These are phyloP conservation scores for Teunomyces aglyptinius DNA, from an alignment of 805 yeast species.

Conservation along the genomic window DNA sequence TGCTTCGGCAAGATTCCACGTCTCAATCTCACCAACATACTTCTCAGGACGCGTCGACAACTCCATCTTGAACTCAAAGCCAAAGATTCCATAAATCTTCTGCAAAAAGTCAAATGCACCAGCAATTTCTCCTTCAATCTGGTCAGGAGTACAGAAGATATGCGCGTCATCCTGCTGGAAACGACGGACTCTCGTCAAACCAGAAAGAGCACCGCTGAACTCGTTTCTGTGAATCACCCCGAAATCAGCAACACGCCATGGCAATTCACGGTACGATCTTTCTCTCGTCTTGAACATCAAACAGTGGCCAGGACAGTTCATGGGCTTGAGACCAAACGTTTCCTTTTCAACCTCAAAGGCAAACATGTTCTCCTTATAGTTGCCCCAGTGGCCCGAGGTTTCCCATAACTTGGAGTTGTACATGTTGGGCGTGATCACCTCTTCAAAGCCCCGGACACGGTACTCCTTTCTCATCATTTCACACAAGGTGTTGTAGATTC, in stretches of 20 bases:
- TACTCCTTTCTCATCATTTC: constrained; percentile 81
- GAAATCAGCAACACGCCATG: constrained; percentile 98
- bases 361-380: constrained; percentile 97
- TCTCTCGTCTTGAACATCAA: constrained; percentile 87
- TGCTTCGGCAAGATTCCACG: constrained; percentile 90
- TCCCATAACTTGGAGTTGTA: constrained; percentile 97
- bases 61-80: constrained; percentile 95
- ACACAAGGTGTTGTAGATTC: constrained; percentile 87
- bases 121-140: constrained; percentile 81
- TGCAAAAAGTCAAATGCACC: constrained; percentile 84
- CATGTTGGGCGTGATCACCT: constrained; percentile 99
- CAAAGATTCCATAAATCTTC: constrained; percentile 84
- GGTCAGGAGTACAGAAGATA: constrained; percentile 91
- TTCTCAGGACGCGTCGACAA: constrained; percentile 97
- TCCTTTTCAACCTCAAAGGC: constrained; percentile 96
- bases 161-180: constrained; percentile 99
- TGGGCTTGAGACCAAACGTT: constrained; percentile 89
- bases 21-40: constrained; percentile 88
- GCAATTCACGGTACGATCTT: constrained; percentile 94
- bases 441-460: constrained; percentile 92
- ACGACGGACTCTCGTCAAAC: constrained; percentile 93
- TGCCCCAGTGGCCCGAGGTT: constrained; percentile 98
- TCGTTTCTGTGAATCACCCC: constrained; percentile 98
- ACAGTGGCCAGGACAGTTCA: constrained; percentile 93
- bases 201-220: constrained; percentile 88